phyloP scores from a whole-genome alignment of 306 rosid species.

The Cercis canadensis region DNA sequence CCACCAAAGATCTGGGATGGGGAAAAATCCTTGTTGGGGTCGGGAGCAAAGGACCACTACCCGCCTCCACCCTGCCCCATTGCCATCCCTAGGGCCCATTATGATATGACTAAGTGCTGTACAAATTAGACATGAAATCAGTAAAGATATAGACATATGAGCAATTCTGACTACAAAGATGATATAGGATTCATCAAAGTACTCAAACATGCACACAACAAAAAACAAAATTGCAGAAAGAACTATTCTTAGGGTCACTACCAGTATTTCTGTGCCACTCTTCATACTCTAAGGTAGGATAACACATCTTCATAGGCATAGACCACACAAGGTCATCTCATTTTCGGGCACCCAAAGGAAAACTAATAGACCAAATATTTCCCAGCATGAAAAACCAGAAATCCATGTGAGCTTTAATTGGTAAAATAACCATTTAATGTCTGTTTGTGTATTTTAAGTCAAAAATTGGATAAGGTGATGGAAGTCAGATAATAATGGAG shows the following conservation, averaged over 20 bases:
- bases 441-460: too few species aligned
- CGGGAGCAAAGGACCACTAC: too few species aligned
- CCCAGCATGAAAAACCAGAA: conserved; percentile 86
- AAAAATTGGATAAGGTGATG: too few species aligned
- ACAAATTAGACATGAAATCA: conserved; percentile 36
- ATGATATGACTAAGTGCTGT: conserved; percentile 95
- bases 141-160: conserved; percentile 16
- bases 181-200: neutral
- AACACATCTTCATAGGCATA: conserved; percentile 90
- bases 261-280: conserved; percentile 90
- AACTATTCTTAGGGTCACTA: conserved; percentile 88
- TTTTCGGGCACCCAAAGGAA: conserved; percentile 72
- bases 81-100: too few species aligned
- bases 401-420: conserved; percentile 96
- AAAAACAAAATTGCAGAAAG: conserved; percentile 13
- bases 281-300: conserved; percentile 79
- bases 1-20: too few species aligned
- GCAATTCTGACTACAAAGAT: conserved; percentile 28
- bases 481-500: too few species aligned
- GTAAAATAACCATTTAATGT: too few species aligned
- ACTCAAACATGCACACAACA: neutral
- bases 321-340: conserved; percentile 86
- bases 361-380: conserved; percentile 82
- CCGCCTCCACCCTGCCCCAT: too few species aligned
- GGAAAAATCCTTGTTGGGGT: too few species aligned